Evolutionary conservation across 257 asterid species (phyloP).

Genomic region (Capsicum chinense): DNA sequence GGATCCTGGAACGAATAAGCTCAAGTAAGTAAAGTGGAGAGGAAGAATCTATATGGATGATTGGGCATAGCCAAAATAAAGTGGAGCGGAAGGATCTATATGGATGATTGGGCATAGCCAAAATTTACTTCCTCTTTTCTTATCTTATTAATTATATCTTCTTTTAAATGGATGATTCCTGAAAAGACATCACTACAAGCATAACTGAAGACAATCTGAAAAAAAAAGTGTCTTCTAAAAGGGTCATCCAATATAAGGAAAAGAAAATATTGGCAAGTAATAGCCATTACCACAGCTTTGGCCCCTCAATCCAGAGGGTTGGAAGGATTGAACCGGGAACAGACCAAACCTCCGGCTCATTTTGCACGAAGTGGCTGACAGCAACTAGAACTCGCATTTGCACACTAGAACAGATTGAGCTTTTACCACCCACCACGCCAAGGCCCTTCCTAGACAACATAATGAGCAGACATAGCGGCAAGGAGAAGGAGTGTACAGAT

Average conservation of each 20-base stretch:
- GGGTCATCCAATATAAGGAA: conserved; percentile 22
- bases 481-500: conserved; percentile 14
- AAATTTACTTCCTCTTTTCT: not conserved
- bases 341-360: conserved; percentile 31
- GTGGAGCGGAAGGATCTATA: not conserved
- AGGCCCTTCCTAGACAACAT: conserved; percentile 27
- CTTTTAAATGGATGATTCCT: conserved; percentile 3
- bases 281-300: conserved; percentile 29
- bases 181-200: not conserved
- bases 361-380: conserved; percentile 34
- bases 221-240: not conserved
- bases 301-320: conserved; percentile 31
- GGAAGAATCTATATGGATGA: not conserved
- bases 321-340: conserved; percentile 32
- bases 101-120: not conserved
- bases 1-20: not conserved
- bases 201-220: conserved; percentile 6
- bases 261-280: not conserved
- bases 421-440: conserved; percentile 30
- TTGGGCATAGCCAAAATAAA: not conserved
- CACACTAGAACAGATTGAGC: conserved; percentile 33
- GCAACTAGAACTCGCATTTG: conserved; percentile 32
- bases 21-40: not conserved
- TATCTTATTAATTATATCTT: conserved; percentile 15
- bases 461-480: conserved; percentile 15